Evolutionary conservation across 495 filamentous ascomycete genomes (phyloP).

Genomic region (Daldinia childiae): DNA sequence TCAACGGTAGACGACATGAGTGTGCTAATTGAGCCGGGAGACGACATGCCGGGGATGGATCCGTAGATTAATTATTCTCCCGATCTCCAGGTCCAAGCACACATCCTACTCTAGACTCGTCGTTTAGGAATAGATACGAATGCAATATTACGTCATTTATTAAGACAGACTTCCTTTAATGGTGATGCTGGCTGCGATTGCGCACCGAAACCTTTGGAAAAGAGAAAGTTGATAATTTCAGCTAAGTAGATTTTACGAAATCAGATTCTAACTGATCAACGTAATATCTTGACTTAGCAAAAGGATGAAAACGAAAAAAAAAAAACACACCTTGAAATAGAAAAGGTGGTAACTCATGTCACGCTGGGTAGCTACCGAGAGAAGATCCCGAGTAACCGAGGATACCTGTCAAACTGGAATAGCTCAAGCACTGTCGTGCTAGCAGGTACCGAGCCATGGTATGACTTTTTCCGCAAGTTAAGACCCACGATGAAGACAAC

Average conservation of each 20-base stretch:
- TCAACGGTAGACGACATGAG: slow-evolving; percentile 15
- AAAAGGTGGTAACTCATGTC: slow-evolving; percentile 15
- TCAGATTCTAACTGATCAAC: neutral
- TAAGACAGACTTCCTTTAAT: neutral
- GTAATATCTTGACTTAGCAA: neutral
- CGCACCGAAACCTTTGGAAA: neutral
- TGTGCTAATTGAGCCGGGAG: slow-evolving; percentile 7
- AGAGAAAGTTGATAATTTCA: neutral
- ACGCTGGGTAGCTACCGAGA: slow-evolving; percentile 22
- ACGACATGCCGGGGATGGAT: slow-evolving; percentile 20
- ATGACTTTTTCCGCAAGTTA: neutral
- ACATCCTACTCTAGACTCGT: neutral
- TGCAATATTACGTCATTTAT: slow-evolving; percentile 10
- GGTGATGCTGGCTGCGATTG: neutral
- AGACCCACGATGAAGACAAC: neutral
- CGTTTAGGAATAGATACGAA: neutral
- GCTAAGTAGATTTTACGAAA: neutral
- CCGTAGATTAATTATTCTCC: slow-evolving; percentile 22
- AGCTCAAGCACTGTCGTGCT: slow-evolving; percentile 6
- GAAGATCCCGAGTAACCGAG: slow-evolving; percentile 35
- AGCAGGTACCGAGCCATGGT: slow-evolving; percentile 18
- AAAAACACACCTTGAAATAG: neutral
- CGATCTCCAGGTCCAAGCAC: slow-evolving; percentile 15
- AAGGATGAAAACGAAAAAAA: slow-evolving; percentile 1
- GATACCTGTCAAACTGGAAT: slow-evolving; percentile 5